Evolutionary conservation across 768 basidiomycete species (phyloP), one percentile per base, ranked within the genome.

Genomic region (Serendipita indica): DNA sequence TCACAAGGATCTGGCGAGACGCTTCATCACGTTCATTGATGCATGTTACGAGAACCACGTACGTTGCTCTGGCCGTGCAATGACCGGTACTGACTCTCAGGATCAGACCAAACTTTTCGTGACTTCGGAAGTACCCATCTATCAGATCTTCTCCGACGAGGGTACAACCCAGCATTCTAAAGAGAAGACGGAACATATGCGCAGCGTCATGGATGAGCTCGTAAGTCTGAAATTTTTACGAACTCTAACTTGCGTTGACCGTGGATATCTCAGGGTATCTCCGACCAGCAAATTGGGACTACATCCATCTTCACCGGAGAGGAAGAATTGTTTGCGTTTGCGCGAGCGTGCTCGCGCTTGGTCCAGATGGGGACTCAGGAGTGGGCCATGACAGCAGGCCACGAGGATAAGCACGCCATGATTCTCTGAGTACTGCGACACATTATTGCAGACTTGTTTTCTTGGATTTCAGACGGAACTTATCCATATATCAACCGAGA

Each of bases 11-110:
- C 77, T 84, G 73, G 93, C 93, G 18, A 77, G 96, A 64, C 74
- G 96, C 62, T 98, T 99, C 68, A 99, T 99, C 67, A 93, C 93
- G 0, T 97, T 98, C 68, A 84, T 99, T 64, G 96, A 99, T 73
- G 89, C 91, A 22, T 93, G 90, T 66, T 94, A 94, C 65, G 91
- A 94, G 68, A 91, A 82, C 74, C 88, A 84, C 77, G 84, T 83
- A 65, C 6, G 70, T 61, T 13, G 5, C 20, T 20, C 20, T 25
- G 13, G 57, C 39, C 39, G 22, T 18, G 2, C 3, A 30, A 14
- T 27, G 7, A 30, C 49, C 10, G 16, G 18, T 18, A 7, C 25
- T 45, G 33, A 18, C 13, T 60, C 14, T 58, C 46, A 39, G 61
- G 56, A 58, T 3, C 64, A 90, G 85, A 93, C 90, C 2, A 90